Base-by-base conservation (phyloP, 1,284 basidiomycete genomes). In the Malassezia pachydermatis region DNA sequence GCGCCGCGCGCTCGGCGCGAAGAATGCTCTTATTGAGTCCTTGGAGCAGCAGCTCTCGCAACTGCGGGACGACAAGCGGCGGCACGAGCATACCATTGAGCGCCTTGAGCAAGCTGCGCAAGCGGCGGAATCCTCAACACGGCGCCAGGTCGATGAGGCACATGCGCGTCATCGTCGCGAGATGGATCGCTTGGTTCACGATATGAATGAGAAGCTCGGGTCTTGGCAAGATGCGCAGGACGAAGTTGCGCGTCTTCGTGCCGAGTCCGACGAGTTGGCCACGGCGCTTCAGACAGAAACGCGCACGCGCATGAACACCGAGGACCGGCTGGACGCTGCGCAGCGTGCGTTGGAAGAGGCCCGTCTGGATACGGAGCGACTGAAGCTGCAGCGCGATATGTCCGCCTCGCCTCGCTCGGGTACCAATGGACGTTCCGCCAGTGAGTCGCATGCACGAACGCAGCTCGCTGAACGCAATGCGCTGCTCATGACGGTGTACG, bases 141-240 rank as follows among this genome's bases (percentile, higher is more conserved):
- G 82, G 5, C 87, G 87, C 30, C 84, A 88, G 19, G 11, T 45
- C 22, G 42, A 45, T 11, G 41, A 45, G 17, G 50, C 36, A 16
- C 29, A 27, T n/a, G 40, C 34, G 13, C 43, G 36, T 10, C 37
- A 51, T 24, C 41, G 46, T 14, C 49, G 43, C 42, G 43, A 51
- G 20, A 24, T 27, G 19, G 23, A 25, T 16, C 44, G 45, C 32
- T 75, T 96, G 32, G 86, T 94, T 71, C 79, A 95, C 22, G 90
- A 96, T 2, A 76, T 92, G 40, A 84, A 84, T 67, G 79, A 89
- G 25, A 92, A 96, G 68, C 69, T 94, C 19, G 80, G 76, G 19
- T 76, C 78, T 54, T 73, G 77, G 29, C 77, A 81, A 34, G 83
- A 86, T 55, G 77, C 81, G 43, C 85, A 88, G 55, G 74, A 79